Evolutionary conservation across 257 asterid genomes (phyloP), one percentile per base, ranked within the genome.

Genomic region (Jasminum sambac): DNA sequence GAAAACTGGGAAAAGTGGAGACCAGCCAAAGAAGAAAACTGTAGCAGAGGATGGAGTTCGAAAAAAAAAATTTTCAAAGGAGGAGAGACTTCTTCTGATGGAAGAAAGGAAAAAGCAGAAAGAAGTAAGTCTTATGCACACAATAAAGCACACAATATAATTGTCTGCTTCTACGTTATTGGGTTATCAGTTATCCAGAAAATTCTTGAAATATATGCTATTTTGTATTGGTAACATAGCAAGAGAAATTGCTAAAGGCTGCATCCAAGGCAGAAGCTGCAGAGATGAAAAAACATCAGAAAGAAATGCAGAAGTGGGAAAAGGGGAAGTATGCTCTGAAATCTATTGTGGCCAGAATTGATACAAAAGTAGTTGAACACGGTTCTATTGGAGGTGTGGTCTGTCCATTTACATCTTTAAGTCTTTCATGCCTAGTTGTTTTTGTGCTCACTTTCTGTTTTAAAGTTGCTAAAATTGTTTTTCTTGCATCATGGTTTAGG

Each of bases 271-370:
- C 87, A 46, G 91, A 93, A 83, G 96, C 91, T 71, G 96, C 92
- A n/a, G 92, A 87, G 85, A 64, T 80, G 85, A 93, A 74, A 78
- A 87, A 84, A 76, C 60, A 61, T 64, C 76, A 86, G 76, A 93
- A 83, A 81, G 97, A 93, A 81, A 87, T 81, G 90, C 86, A 84
- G 78, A 93, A 89, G 80, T 90, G 96, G 96, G 95, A 89, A 74
- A 94, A 86, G 68, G 99, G 97, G 43, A 94, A 89, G 81, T 82
- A 81, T 73, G 95, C 99, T 37, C 74, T 81, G 17, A 89, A 94
- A 79, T 88, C 97, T 58, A 85, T 94, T 84, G 89, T 91, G 73
- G 96, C 99, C 75, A 92, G 87, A 80, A 88, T 94, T 69, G 99
- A 94, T 79, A 78, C 76, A 41, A 88, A 84, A 58, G 95, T 91